Conservation (phyloP, 371 early-diverging fungal genomes). For the Syncephalastrum racemosum region DNA sequence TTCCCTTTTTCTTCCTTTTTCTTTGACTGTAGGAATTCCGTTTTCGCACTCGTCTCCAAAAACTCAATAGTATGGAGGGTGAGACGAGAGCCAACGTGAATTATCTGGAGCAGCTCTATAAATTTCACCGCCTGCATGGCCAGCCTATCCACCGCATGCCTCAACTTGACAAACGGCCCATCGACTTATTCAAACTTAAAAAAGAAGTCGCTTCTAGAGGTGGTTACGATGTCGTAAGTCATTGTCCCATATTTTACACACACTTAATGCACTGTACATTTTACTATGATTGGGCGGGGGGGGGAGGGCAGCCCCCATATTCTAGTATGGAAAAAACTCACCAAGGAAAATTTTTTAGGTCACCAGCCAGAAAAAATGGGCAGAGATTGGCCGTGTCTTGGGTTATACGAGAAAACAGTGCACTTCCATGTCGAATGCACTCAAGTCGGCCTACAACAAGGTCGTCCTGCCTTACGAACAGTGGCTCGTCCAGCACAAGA, state of each 20-base stretch:
- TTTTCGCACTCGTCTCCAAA: slow-evolving; percentile 88
- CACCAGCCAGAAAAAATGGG: slow-evolving; percentile 85
- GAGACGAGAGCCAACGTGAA: slow-evolving; percentile 83
- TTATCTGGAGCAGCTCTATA: slow-evolving; percentile 87
- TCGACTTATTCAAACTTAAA: slow-evolving; percentile 83
- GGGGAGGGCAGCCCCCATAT: no score
- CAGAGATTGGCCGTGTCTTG: slow-evolving; percentile 79
- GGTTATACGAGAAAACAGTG: slow-evolving; percentile 77
- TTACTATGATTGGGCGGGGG: no score
- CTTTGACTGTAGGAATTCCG: slow-evolving; percentile 69
- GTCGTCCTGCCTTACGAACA: slow-evolving; percentile 88
- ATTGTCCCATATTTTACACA: not conserved
- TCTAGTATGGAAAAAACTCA: no score
- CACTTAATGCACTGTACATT: no score
- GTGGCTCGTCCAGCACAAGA: slow-evolving; percentile 60
- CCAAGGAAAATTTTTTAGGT: slow-evolving; percentile 47
- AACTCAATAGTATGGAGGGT: slow-evolving; percentile 91
- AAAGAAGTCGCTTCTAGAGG: slow-evolving; percentile 82
- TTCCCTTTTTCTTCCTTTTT: slow-evolving; percentile 1
- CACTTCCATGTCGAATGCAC: slow-evolving; percentile 82
- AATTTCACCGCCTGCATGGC: slow-evolving; percentile 83
- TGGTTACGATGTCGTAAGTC: slow-evolving; percentile 72
- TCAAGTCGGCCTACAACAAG: slow-evolving; percentile 76
- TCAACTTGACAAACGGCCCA: slow-evolving; percentile 78
- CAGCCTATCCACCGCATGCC: slow-evolving; percentile 76